phyloP scores from a whole-genome alignment of 305 asterid genomes.

The Coffea humblotiana region DNA sequence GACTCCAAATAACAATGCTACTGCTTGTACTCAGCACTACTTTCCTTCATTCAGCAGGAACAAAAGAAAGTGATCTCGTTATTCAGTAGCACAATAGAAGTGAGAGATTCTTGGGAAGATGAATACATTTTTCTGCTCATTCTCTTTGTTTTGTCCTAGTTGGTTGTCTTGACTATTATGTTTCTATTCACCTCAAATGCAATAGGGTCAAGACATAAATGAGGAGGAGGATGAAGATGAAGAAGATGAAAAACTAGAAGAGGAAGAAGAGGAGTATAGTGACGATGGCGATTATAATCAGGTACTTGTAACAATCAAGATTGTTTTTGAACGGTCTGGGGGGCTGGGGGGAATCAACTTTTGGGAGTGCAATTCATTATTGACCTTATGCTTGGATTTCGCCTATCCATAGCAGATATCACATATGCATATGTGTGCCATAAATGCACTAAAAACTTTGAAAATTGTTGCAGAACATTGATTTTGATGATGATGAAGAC shows the following conservation, averaged over 20 bases:
- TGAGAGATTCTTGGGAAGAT: neutral
- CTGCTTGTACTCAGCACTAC: neutral
- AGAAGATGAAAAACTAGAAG: too few relatives aligned
- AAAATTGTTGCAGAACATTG: slow-evolving; percentile 37
- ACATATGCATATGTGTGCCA: neutral
- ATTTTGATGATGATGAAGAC: slow-evolving; percentile 77
- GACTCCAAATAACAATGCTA: slow-evolving; percentile 31
- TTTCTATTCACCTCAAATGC: slow-evolving; percentile 8
- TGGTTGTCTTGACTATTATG: neutral
- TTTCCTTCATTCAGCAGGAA: neutral
- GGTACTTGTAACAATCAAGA: too few relatives aligned
- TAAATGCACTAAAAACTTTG: slow-evolving; percentile 19
- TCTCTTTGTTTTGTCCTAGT: neutral
- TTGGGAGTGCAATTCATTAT: too few relatives aligned
- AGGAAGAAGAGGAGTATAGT: too few relatives aligned
- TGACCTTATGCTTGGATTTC: slow-evolving; percentile 1
- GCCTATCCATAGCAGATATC: neutral
- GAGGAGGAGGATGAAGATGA: slow-evolving; percentile 58
- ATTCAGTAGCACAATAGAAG: neutral
- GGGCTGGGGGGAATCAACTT: too few relatives aligned
- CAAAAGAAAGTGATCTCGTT: too few relatives aligned
- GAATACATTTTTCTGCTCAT: neutral
- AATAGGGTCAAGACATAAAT: slow-evolving; percentile 44
- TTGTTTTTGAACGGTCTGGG: too few relatives aligned
- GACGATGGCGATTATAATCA: too few relatives aligned